Percentiles rank a stretch among this genome's conserved stretches.
Evolutionary conservation across 345 rosid species (phyloP).

Genomic region (Linum lewisii): DNA sequence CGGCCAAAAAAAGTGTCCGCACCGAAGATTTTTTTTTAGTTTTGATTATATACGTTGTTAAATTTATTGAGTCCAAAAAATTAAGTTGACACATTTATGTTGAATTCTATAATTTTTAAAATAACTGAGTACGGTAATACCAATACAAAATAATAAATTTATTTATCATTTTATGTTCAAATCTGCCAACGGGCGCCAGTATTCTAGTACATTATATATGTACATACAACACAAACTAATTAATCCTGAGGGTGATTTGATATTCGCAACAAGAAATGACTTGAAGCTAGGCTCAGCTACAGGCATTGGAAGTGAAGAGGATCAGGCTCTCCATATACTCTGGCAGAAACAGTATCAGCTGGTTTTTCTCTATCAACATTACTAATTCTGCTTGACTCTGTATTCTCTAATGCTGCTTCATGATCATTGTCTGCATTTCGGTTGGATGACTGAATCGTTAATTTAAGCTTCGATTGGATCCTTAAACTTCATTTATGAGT

Average conservation of each 20-base stretch:
- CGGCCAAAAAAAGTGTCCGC: too few relatives aligned
- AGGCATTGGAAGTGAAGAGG: conserved; percentile 40
- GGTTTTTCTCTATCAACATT: not conserved
- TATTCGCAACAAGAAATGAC: conserved; percentile 49
- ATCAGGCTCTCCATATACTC: conserved; percentile 33
- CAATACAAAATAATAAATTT: too few relatives aligned
- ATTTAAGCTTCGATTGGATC: conserved; percentile 15
- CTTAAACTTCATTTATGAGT: conserved; percentile 20
- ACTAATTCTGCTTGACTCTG: not conserved
- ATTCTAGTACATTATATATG: too few relatives aligned
- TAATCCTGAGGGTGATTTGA: conserved; percentile 28
- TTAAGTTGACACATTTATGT: too few relatives aligned
- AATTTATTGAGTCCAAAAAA: too few relatives aligned
- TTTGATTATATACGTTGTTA: too few relatives aligned
- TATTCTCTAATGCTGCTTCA: conserved; percentile 4
- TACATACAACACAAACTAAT: too few relatives aligned
- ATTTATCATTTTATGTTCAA: too few relatives aligned
- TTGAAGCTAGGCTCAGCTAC: conserved; percentile 82
- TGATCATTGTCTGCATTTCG: conserved; percentile 15
- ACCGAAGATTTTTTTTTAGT: too few relatives aligned
- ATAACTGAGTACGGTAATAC: too few relatives aligned
- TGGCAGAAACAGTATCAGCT: conserved; percentile 20
- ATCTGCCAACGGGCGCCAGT: too few relatives aligned
- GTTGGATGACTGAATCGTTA: conserved; percentile 13
- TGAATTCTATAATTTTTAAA: too few relatives aligned